Percentiles rank a stretch among this genome's conserved stretches.
phyloP scores from a whole-genome alignment of 192 early-diverging fungal genomes.

The Backusella tuberculispora region DNA sequence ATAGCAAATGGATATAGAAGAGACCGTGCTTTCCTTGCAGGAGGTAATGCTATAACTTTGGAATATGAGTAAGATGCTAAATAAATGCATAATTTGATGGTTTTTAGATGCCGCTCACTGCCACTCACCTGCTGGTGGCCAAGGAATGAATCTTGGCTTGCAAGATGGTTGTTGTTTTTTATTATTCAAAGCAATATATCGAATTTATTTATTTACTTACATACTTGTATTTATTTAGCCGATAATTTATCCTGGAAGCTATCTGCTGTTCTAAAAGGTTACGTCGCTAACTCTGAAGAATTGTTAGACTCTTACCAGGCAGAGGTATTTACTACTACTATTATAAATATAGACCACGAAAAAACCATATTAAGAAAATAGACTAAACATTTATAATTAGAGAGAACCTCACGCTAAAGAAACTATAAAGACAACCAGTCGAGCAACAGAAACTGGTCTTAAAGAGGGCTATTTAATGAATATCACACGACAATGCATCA shows the following conservation, averaged over 20 bases:
- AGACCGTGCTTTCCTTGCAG: conserved; percentile 33
- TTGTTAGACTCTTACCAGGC: conserved; percentile 45
- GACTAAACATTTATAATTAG: neutral
- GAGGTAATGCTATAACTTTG: conserved; percentile 26
- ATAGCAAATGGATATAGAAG: conserved; percentile 39
- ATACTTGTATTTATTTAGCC: conserved; percentile 24
- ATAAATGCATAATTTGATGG: neutral
- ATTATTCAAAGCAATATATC: neutral
- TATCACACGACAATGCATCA: neutral
- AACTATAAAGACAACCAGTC: conserved; percentile 18
- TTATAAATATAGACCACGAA: neutral
- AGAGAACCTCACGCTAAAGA: conserved; percentile 6
- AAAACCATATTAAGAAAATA: neutral
- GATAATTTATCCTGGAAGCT: conserved; percentile 56
- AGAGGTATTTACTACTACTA: conserved; percentile 28
- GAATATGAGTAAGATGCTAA: neutral
- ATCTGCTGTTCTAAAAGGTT: conserved; percentile 42
- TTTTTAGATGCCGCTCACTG: conserved; percentile 44
- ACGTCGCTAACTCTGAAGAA: conserved; percentile 25
- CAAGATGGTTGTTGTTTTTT: conserved; percentile 41
- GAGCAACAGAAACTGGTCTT: neutral
- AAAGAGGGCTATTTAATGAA: neutral
- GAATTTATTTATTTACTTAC: neutral
- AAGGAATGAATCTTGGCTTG: conserved; percentile 52
- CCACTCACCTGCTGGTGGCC: conserved; percentile 42